These are phyloP conservation scores for Acacia pycnantha DNA, from an alignment of 331 rosid genomes.

Conservation along the genomic window DNA sequence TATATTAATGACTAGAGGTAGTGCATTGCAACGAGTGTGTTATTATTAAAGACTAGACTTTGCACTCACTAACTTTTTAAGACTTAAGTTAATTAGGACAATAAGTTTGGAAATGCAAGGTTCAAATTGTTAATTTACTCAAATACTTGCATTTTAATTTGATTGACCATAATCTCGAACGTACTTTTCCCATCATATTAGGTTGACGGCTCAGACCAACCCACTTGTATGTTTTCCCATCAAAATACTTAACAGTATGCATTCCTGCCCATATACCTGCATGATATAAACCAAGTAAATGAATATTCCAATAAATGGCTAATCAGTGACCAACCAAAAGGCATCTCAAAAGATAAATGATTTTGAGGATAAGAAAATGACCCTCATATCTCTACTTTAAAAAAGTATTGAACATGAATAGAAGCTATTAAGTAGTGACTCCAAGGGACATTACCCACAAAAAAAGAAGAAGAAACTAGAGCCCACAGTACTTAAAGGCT, in stretches of 20 bases:
- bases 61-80: background rate
- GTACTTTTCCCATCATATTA: conserved; percentile 83
- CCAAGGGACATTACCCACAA: background rate
- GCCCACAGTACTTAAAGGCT: background rate
- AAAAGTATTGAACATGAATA: background rate
- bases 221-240: conserved; percentile 98
- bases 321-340: background rate
- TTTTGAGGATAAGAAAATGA: background rate
- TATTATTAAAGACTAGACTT: background rate
- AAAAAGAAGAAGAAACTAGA: background rate
- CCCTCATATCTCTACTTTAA: background rate
- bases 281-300: conserved; percentile 25
- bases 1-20: too few species aligned
- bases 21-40: too few species aligned
- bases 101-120: background rate
- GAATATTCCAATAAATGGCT: background rate
- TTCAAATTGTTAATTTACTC: background rate
- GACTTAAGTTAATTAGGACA: background rate
- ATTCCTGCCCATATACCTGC: conserved; percentile 99
- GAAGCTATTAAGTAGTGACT: background rate
- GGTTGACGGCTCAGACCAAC: conserved; percentile 99
- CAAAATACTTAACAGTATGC: conserved; percentile 93
- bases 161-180: conserved; percentile 28
- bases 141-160: background rate
- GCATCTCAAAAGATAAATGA: background rate